Base-by-base conservation (phyloP, 768 basidiomycete genomes). In the Auricularia auricula-judae region DNA sequence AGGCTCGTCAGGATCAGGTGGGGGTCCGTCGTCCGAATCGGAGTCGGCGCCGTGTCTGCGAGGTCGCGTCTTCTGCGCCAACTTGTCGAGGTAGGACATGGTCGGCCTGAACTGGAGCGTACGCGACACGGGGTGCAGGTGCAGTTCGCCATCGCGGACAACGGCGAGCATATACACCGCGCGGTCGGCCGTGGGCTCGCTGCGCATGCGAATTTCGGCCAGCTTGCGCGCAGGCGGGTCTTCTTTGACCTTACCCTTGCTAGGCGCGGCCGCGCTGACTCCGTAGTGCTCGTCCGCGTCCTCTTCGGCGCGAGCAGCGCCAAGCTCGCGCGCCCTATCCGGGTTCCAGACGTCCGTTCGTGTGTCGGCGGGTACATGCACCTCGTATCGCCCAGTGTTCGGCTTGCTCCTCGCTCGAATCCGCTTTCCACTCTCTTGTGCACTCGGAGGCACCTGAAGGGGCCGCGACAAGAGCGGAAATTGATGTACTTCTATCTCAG, bases 81-180 rank as follows among this genome's bases (percentile, higher is more conserved):
- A 72, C 65, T 83, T 74, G 71, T 93, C 92, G 66, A 93, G 79
- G 75, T 93, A 90, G 18, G 88, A 89, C 68, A 93, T 74, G 2
- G 88, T 87, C 8, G 91, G 91, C 56, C 91, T 85, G 68, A 93
- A 80, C 72, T 93, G 92, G 70, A 92, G 88, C 0, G 84, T 87
- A 75, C 90, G 84, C 66, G 76, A 81, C 70, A 93, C 82, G 44
- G 90, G 89, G 71, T 93, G 86, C 16, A 93, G 78, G 73, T 93
- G 84, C 56, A 93, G 76, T 80, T 64, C 72, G 89, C 91, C 88
- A 68, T 88, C 81, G 62, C 85, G 81, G 64, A 93, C 79, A 56
- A 91, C 78, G 7, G 90, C 91, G n/a, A 93, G 76, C 78, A 92
- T 84, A 71, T 91, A 85, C 3, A 77, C 76, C 3, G 87, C 86